Percentiles rank a stretch among this genome's conserved stretches.
phyloP scores from a whole-genome alignment of 352 stramenopile species.

The Detonula confervacea region DNA sequence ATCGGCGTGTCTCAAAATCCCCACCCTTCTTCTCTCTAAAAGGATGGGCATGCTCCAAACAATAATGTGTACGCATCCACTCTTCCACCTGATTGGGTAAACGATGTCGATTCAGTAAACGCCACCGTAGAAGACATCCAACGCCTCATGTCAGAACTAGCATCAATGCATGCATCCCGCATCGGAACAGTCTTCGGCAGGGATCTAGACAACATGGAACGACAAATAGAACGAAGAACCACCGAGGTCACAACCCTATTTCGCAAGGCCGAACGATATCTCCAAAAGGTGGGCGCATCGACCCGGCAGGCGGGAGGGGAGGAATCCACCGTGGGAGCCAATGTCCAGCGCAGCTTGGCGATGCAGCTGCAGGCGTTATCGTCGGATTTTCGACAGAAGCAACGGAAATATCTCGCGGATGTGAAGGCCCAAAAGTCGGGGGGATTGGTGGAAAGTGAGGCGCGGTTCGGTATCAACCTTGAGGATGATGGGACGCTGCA shows the following conservation, averaged over 20 bases:
- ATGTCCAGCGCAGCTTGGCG: conserved; percentile 88
- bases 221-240: conserved; percentile 84
- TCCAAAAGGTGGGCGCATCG: conserved; percentile 82
- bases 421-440: conserved; percentile 97
- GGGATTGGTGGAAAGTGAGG: conserved; percentile 85
- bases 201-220: conserved; percentile 84
- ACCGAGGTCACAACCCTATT: conserved; percentile 84
- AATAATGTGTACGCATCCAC: conserved; percentile 37
- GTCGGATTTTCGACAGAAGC: conserved; percentile 94
- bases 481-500: conserved; percentile 53
- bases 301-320: conserved; percentile 75
- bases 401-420: conserved; percentile 97
- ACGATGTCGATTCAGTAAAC: conserved; percentile 87
- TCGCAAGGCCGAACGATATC: conserved; percentile 76
- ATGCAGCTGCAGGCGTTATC: conserved; percentile 97
- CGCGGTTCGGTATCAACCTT: conserved; percentile 89
- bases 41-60: conserved; percentile 20
- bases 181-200: conserved; percentile 82
- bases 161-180: conserved; percentile 74
- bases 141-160: conserved; percentile 73
- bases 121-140: conserved; percentile 78
- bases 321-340: conserved; percentile 80
- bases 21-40: background rate
- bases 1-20: background rate
- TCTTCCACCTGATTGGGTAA: conserved; percentile 87